Percentiles rank a stretch among this genome's conserved stretches.
These are phyloP conservation scores for Tolypocladium album DNA, from an alignment of 2,329 filamentous ascomycete genomes.

Conservation along the genomic window DNA sequence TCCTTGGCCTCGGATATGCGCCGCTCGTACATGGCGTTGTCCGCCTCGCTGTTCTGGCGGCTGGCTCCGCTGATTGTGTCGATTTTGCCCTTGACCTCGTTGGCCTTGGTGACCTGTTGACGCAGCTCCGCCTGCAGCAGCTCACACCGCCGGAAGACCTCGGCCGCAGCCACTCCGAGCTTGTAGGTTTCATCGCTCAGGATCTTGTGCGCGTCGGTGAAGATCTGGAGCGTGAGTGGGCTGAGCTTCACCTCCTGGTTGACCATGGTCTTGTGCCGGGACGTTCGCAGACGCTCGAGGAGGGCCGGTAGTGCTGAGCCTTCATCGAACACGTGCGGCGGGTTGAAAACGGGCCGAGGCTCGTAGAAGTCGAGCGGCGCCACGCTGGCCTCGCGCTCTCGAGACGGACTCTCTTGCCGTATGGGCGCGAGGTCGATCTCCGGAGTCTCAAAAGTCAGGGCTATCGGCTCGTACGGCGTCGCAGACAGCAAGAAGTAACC, in stretches of 20 bases:
- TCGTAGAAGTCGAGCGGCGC: constrained; percentile 43
- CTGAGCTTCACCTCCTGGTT: constrained; percentile 61
- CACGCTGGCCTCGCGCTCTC: constrained; percentile 30
- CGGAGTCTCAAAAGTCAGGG: constrained; percentile 48
- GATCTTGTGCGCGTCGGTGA: constrained; percentile 63
- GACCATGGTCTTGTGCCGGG: constrained; percentile 48
- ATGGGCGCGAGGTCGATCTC: constrained; percentile 37
- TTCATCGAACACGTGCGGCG: constrained; percentile 49
- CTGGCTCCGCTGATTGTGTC: constrained; percentile 46
- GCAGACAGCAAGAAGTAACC: constrained; percentile 53
- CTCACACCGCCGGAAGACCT: constrained; percentile 62
- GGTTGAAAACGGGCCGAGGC: constrained; percentile 56
- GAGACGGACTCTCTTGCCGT: constrained; percentile 30
- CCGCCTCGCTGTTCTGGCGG: constrained; percentile 37
- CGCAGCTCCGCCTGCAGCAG: constrained; percentile 56
- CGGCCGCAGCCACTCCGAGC: constrained; percentile 58
- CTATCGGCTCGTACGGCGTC: constrained; percentile 46
- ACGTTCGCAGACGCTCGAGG: constrained; percentile 45
- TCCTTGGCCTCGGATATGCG: constrained; percentile 43
- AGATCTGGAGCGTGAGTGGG: constrained; percentile 57
- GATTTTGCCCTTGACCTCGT: constrained; percentile 54
- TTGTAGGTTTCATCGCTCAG: constrained; percentile 59
- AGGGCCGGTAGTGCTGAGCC: constrained; percentile 44
- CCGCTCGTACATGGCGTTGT: constrained; percentile 46
- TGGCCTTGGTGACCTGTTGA: constrained; percentile 55